Evolutionary conservation across 805 yeast genomes (phyloP).

Genomic region (Candida saitoana): DNA sequence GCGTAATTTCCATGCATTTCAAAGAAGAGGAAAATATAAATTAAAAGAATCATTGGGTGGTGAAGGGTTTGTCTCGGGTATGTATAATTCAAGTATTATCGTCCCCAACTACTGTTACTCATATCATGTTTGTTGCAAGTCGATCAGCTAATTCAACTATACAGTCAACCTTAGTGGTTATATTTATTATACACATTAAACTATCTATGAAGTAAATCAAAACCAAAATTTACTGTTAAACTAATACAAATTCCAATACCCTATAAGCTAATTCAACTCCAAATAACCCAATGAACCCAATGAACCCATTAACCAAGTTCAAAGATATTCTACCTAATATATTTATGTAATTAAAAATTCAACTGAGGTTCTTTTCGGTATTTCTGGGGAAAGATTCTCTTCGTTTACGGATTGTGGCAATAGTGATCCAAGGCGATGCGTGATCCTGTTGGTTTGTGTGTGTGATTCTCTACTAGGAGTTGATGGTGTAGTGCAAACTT

Average conservation of each 20-base stretch:
- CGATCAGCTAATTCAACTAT: not conserved
- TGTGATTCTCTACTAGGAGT: slow-evolving; percentile 1
- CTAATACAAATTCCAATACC: no score
- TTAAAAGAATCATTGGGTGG: not conserved
- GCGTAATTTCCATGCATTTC: not conserved
- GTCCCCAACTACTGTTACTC: not conserved
- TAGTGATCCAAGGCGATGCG: not conserved
- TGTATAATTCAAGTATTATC: not conserved
- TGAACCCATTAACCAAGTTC: not conserved
- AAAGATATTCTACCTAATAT: no score
- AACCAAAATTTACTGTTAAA: not conserved
- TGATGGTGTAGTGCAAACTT: not conserved
- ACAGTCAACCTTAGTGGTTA: not conserved
- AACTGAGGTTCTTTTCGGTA: not conserved
- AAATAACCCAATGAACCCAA: not conserved
- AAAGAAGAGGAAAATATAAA: no score
- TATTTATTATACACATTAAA: not conserved
- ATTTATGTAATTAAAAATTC: not conserved
- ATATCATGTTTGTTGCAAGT: not conserved
- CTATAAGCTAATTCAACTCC: not conserved
- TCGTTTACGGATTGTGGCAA: not conserved
- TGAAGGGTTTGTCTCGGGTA: not conserved
- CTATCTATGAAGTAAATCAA: not conserved
- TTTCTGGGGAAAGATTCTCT: not conserved
- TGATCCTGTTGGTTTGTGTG: not conserved